Conservation (phyloP, 495 filamentous ascomycete genomes). For the Staphylotrichum tortipilum region DNA sequence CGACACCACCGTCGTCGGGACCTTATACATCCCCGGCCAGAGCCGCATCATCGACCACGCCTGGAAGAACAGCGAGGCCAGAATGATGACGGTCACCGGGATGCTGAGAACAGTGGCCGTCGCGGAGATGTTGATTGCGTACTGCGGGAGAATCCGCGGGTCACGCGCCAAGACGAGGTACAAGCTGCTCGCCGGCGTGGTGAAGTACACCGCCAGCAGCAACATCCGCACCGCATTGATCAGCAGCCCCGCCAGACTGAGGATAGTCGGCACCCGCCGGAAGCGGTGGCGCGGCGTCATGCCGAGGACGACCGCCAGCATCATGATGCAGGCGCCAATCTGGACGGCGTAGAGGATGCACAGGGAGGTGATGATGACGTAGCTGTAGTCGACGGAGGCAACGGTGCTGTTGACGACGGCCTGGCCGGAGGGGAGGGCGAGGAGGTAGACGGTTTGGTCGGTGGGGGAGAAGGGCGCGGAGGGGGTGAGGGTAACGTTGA, state of each 20-base stretch:
- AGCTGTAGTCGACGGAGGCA: slow-evolving; percentile 44
- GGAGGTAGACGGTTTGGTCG: slow-evolving; percentile 50
- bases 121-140: slow-evolving; percentile 44
- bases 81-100: slow-evolving; percentile 52
- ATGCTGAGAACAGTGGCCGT: slow-evolving; percentile 45
- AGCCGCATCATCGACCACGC: slow-evolving; percentile 53
- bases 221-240: slow-evolving; percentile 54
- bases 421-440: slow-evolving; percentile 9
- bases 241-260: slow-evolving; percentile 24
- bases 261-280: slow-evolving; percentile 11
- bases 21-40: slow-evolving; percentile 31
- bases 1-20: slow-evolving; percentile 41
- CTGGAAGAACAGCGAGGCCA: slow-evolving; percentile 65
- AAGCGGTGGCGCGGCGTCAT: slow-evolving; percentile 25
- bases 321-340: slow-evolving; percentile 61
- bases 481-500: neutral
- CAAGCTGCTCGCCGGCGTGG: slow-evolving; percentile 49
- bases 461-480: slow-evolving; percentile 44
- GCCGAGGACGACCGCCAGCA: slow-evolving; percentile 53
- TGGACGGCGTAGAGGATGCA: slow-evolving; percentile 65
- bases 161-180: slow-evolving; percentile 56
- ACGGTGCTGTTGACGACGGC: slow-evolving; percentile 31
- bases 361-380: slow-evolving; percentile 37
- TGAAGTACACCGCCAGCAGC: slow-evolving; percentile 50
- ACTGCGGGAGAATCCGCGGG: slow-evolving; percentile 35